Conservation (phyloP, 805 yeast genomes). For the Hanseniaspora osmophila region DNA sequence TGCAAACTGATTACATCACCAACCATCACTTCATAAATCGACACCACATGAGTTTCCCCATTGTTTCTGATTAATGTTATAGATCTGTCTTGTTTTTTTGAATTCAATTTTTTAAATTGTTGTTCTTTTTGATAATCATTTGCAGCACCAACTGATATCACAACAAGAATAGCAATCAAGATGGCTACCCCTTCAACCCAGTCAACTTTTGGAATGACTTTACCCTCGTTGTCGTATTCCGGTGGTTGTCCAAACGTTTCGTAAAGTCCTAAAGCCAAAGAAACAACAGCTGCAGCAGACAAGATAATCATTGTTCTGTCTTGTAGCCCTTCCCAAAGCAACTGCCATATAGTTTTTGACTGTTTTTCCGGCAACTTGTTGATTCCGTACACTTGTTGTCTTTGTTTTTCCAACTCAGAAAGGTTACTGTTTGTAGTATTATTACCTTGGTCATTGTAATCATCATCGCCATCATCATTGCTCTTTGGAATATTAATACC, state of each 20-base stretch:
- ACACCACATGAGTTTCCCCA: constrained; percentile 51
- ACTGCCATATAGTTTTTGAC: constrained; percentile 49
- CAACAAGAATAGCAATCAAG: constrained; percentile 78
- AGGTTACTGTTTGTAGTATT: constrained; percentile 1
- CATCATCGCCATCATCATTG: neutral
- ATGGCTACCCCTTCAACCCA: constrained; percentile 99
- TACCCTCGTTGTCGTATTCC: constrained; percentile 65
- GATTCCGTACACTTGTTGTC: constrained; percentile 38
- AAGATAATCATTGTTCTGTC: constrained; percentile 82
- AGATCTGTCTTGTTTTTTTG: constrained; percentile 74
- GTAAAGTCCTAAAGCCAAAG: constrained; percentile 81
- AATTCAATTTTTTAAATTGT: constrained; percentile 77
- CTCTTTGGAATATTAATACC: constrained; percentile 14
- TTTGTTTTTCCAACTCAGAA: constrained; percentile 4
- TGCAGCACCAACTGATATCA: constrained; percentile 85
- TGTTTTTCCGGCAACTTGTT: constrained; percentile 60
- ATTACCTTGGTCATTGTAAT: neutral
- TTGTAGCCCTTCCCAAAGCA: constrained; percentile 74
- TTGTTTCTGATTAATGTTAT: constrained; percentile 56
- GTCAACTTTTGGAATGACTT: constrained; percentile 67
- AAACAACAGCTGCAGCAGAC: constrained; percentile 74
- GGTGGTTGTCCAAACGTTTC: constrained; percentile 81
- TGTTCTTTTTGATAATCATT: constrained; percentile 94
- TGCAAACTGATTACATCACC: constrained; percentile 77
- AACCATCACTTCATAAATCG: constrained; percentile 63